These are phyloP conservation scores for Usnea hakonensis DNA, from an alignment of 495 filamentous ascomycete species.

Conservation along the genomic window DNA sequence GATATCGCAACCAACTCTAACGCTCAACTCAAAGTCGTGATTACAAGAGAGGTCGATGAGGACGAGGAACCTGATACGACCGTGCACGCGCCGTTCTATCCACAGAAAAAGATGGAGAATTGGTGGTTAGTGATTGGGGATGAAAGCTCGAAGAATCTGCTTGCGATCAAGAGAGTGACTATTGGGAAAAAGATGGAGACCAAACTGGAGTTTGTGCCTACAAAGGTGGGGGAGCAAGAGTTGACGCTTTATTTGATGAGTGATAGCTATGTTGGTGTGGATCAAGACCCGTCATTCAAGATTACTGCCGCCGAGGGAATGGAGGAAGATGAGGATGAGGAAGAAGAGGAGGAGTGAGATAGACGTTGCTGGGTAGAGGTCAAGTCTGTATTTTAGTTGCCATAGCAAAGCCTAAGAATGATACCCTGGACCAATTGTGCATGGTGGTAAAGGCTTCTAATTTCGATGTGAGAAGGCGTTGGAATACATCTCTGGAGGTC, in stretches of 20 bases:
- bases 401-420: neutral
- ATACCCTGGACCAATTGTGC: neutral
- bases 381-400: neutral
- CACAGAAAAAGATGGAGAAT: slow-evolving; percentile 87
- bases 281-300: slow-evolving; percentile 86
- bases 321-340: slow-evolving; percentile 88
- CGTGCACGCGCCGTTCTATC: slow-evolving; percentile 95
- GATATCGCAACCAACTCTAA: slow-evolving; percentile 71
- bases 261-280: slow-evolving; percentile 94
- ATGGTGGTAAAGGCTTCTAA: neutral
- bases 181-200: slow-evolving; percentile 70
- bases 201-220: slow-evolving; percentile 81
- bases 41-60: slow-evolving; percentile 77
- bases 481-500: no score
- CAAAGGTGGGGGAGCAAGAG: slow-evolving; percentile 67
- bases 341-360: slow-evolving; percentile 58
- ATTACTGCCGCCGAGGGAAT: slow-evolving; percentile 83
- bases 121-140: slow-evolving; percentile 94
- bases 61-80: slow-evolving; percentile 68
- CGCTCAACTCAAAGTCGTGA: slow-evolving; percentile 74
- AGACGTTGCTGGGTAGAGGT: neutral
- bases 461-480: neutral
- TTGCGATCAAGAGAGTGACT: slow-evolving; percentile 92
- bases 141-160: slow-evolving; percentile 72
- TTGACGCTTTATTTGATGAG: slow-evolving; percentile 93